Evolutionary conservation across 2,329 filamentous ascomycete genomes (phyloP), one percentile per base, ranked within the genome.

Genomic region (Alternaria sp.): DNA sequence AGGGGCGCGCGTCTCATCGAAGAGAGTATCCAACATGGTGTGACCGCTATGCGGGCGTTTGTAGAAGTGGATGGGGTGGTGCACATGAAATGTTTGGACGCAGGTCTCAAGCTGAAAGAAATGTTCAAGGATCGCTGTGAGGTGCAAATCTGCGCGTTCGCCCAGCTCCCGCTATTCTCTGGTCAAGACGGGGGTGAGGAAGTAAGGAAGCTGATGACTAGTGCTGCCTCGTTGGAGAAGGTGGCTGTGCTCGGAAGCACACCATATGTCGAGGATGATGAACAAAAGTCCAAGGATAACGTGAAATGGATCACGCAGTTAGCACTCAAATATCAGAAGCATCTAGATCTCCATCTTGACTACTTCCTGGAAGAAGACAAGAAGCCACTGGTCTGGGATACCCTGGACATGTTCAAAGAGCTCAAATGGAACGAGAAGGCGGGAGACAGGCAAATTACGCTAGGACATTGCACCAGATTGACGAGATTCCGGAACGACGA

Each of bases 281-380:
- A 80, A 20, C 76, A 79, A 10, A 83, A 83, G 7, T 83, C 85
- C 63, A 80, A 84, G 56, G 73, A 75, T 53, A 93, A 92, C 70
- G 86, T 92, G 18, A 80, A 85, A 18, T 92, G 88, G 87, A 87
- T 90, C 15, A 80, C 90, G 43, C 79, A 83, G 2, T 81, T 84
- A 23, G 88, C 88, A 2, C 73, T 89, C 41, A 65, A 79, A 21
- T 73, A 83, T 43, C 72, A 77, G 2, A 83, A 89, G 55, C 87
- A 91, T 73, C 78, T 93, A 6, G 90, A 93, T 71, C 88, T 92
- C 49, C 91, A 93, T 73, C 82, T 93, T 6, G 91, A 93, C 75
- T 92, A 93, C 75, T 88, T 89, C 60, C 80, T 92, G 3, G 84
- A 89, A 55, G 63, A 78, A 3, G 69, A 73, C 2, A 83, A 78